phyloP scores from a whole-genome alignment of 345 rosid species.

The Lepidium africanum region DNA sequence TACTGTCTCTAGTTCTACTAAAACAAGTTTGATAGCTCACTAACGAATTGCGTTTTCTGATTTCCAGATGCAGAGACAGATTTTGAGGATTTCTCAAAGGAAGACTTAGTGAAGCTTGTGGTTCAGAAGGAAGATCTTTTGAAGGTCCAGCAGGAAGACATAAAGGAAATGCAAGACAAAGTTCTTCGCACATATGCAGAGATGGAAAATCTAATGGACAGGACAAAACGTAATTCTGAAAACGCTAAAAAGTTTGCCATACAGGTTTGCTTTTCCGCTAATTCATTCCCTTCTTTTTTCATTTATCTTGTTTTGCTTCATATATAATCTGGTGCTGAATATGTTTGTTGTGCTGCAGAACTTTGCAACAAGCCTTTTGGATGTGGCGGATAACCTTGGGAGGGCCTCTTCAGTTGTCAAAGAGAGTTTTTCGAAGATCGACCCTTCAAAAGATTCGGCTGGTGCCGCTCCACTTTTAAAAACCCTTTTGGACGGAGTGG shows the following conservation, averaged over 20 bases:
- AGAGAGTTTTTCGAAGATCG: conserved; percentile 61
- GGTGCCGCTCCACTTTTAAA: conserved; percentile 65
- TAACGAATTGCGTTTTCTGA: conserved; percentile 47
- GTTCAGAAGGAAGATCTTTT: conserved; percentile 71
- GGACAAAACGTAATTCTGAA: conserved; percentile 86
- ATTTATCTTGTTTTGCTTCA: not conserved
- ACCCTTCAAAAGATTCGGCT: conserved; percentile 45
- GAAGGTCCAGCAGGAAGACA: conserved; percentile 51
- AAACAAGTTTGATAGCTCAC: conserved; percentile 31
- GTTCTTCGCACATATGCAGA: conserved; percentile 71
- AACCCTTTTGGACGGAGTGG: conserved; percentile 88
- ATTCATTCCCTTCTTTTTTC: not conserved
- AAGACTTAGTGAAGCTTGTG: conserved; percentile 69
- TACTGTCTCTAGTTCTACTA: conserved; percentile 17
- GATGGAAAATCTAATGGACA: conserved; percentile 80
- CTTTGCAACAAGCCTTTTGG: conserved; percentile 75
- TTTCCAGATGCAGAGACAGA: conserved; percentile 61
- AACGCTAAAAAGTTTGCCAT: conserved; percentile 79
- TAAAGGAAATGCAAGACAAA: conserved; percentile 67
- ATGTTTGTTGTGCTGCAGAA: conserved; percentile 35
- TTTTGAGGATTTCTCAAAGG: conserved; percentile 54
- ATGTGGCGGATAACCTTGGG: conserved; percentile 87
- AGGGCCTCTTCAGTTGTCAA: conserved; percentile 90
- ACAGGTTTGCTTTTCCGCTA: conserved; percentile 40
- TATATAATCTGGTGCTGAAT: not conserved